A percentile compares a stretch with the other conserved stretches of the same genome.
Conservation (phyloP, 2,329 filamentous ascomycete genomes). For the Tolypocladium paradoxum region DNA sequence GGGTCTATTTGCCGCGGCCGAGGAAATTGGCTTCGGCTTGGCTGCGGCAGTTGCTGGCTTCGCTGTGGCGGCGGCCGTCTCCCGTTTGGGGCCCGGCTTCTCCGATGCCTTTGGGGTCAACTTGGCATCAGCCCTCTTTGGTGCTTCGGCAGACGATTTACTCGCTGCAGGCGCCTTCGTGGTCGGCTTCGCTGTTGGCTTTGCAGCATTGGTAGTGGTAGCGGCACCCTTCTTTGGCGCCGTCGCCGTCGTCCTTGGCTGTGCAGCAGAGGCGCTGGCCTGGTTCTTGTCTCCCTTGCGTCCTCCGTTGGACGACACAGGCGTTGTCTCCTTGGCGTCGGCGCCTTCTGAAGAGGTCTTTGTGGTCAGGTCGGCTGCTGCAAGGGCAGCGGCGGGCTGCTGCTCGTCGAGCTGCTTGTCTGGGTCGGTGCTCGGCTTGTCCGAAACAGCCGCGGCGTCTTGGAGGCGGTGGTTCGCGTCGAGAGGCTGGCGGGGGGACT, state of each 20-base stretch:
- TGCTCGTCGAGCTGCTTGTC: slow-evolving; percentile 31
- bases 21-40: slow-evolving; percentile 18
- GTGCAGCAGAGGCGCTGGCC: not conserved
- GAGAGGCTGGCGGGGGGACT: slow-evolving; percentile 25
- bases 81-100: slow-evolving; percentile 21
- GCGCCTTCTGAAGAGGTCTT: not conserved
- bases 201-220: slow-evolving; percentile 6
- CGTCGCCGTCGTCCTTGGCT: not conserved
- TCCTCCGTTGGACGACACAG: not conserved
- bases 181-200: slow-evolving; percentile 10
- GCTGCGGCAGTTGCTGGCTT: slow-evolving; percentile 14
- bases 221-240: not conserved
- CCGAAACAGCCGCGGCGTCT: slow-evolving; percentile 13
- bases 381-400: slow-evolving; percentile 19
- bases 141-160: slow-evolving; percentile 4
- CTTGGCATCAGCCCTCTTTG: slow-evolving; percentile 18
- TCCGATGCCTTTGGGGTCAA: slow-evolving; percentile 13
- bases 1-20: slow-evolving; percentile 30
- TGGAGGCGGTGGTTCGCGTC: not conserved
- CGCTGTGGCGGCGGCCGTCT: slow-evolving; percentile 15
- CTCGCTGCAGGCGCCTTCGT: slow-evolving; percentile 4
- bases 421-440: slow-evolving; percentile 26
- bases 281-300: not conserved
- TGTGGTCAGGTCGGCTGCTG: slow-evolving; percentile 15
- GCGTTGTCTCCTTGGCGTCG: slow-evolving; percentile 1